Conservation (phyloP, 1,284 basidiomycete species). For the Moniliella sp. region DNA sequence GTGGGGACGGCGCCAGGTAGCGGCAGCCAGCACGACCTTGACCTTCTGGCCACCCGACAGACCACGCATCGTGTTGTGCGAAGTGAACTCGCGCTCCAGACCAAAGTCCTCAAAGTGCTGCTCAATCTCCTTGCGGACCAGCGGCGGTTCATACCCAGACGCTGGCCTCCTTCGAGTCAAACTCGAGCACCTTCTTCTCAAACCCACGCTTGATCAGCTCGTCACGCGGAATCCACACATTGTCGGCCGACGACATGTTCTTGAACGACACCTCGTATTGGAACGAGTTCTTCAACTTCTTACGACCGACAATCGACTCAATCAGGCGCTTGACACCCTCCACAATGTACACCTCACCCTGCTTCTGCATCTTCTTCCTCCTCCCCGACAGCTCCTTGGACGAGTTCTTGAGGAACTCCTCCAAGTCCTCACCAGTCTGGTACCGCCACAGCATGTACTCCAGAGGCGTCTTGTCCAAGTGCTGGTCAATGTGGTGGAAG, state of each 20-base stretch:
- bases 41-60: constrained; percentile 34
- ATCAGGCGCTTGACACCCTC: constrained; percentile 33
- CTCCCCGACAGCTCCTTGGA: constrained; percentile 18
- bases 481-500: constrained; percentile 35
- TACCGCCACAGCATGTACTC: constrained; percentile 35
- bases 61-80: constrained; percentile 34
- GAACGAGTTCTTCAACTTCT: constrained; percentile 35
- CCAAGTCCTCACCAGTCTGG: constrained; percentile 34
- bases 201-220: constrained; percentile 29
- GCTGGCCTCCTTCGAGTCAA: constrained; percentile 30
- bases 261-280: constrained; percentile 34
- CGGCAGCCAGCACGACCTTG: constrained; percentile 32
- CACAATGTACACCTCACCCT: constrained; percentile 26
- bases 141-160: constrained; percentile 27
- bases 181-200: constrained; percentile 28
- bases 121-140: constrained; percentile 33
- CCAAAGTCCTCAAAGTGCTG: constrained; percentile 33
- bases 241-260: constrained; percentile 32
- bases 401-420: constrained; percentile 32
- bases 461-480: constrained; percentile 33
- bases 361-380: constrained; percentile 27
- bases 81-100: constrained; percentile 33
- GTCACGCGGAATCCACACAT: constrained; percentile 28
- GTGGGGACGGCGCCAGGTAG: constrained; percentile 32
- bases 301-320: constrained; percentile 29